Conservation (phyloP, 345 rosid species). For the Reutealis trisperma region DNA sequence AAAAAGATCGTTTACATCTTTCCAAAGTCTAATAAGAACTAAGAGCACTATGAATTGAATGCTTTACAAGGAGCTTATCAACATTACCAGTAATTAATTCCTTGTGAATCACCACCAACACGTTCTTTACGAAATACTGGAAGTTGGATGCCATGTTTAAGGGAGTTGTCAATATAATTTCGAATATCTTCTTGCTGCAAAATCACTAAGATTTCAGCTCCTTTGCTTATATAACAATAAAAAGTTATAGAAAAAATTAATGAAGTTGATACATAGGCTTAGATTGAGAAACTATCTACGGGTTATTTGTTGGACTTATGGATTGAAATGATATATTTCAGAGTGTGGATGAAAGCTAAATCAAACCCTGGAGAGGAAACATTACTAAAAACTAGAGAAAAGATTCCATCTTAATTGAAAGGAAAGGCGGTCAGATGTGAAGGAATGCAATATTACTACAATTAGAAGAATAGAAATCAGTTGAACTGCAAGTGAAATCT, state of each 20-base stretch:
- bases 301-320: not conserved
- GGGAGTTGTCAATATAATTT: conserved; percentile 82
- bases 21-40: not conserved
- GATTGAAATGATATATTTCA: conserved; percentile 6
- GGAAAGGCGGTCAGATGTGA: not conserved
- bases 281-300: not conserved
- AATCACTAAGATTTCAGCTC: conserved; percentile 23
- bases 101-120: conserved; percentile 92
- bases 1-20: not conserved
- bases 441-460: not conserved
- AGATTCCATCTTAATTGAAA: not conserved
- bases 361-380: not conserved
- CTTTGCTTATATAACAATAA: conserved; percentile 11
- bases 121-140: conserved; percentile 90
- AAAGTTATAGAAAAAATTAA: not conserved
- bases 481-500: not conserved
- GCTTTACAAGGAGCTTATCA: conserved; percentile 17
- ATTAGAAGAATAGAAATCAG: not conserved
- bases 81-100: conserved; percentile 83
- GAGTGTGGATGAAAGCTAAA: not conserved
- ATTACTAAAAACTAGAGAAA: not conserved
- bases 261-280: not conserved
- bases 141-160: conserved; percentile 82
- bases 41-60: not conserved
- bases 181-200: conserved; percentile 96